Percentiles rank a stretch among this genome's conserved stretches.
These are phyloP conservation scores for Mycena leptocephala DNA, from an alignment of 768 basidiomycete species.

Conservation along the genomic window DNA sequence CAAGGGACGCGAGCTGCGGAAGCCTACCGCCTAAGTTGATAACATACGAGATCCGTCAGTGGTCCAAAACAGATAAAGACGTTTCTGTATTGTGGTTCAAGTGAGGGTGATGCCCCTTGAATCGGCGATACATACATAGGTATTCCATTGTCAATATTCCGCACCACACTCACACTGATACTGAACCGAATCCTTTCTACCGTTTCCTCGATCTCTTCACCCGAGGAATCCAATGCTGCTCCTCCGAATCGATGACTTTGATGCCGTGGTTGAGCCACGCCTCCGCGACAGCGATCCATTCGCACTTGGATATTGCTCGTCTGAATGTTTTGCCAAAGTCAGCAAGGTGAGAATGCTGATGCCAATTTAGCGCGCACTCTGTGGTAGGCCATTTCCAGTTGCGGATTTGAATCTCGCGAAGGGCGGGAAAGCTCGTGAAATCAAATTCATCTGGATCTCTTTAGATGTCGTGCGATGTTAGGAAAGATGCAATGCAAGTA, in stretches of 20 bases:
- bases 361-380: background rate
- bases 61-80: too few species aligned
- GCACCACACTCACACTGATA: too few species aligned
- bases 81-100: too few species aligned
- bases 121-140: too few species aligned
- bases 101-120: too few species aligned
- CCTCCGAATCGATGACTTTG: background rate
- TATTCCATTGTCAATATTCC: too few species aligned
- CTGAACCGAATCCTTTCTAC: background rate
- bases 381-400: background rate
- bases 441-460: background rate
- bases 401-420: constrained; percentile 1
- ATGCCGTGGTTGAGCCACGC: background rate
- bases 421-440: background rate
- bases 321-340: background rate
- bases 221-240: constrained; percentile 3
- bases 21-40: too few species aligned
- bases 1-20: too few species aligned
- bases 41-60: too few species aligned
- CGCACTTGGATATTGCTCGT: background rate
- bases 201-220: background rate
- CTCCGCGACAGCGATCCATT: background rate
- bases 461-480: background rate
- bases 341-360: background rate
- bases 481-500: background rate